phyloP scores from a whole-genome alignment of 2,329 filamentous ascomycete species.

The Pseudocercospora fijiensis region DNA sequence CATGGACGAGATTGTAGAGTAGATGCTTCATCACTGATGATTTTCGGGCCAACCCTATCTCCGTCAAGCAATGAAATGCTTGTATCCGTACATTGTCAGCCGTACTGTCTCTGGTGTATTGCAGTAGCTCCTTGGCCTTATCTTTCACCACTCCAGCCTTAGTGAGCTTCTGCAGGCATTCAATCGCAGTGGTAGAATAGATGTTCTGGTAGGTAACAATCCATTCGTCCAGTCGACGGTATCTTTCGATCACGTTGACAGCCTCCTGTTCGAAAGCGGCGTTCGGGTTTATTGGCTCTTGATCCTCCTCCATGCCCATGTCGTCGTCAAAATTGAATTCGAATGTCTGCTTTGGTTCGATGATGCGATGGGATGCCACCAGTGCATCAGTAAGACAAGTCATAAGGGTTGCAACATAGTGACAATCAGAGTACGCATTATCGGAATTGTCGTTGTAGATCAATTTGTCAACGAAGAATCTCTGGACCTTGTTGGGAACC shows the following conservation, averaged over 20 bases:
- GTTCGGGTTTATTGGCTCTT: conserved; percentile 46
- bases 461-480: conserved; percentile 83
- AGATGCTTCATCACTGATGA: conserved; percentile 57
- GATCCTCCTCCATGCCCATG: conserved; percentile 50
- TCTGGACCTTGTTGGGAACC: conserved; percentile 74
- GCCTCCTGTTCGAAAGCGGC: conserved; percentile 56
- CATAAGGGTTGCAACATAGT: conserved; percentile 83
- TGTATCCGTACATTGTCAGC: conserved; percentile 60
- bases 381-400: conserved; percentile 58
- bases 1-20: conserved; percentile 56
- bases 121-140: conserved; percentile 58
- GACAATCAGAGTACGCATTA: conserved; percentile 83
- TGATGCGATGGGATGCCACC: conserved; percentile 39
- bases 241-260: conserved; percentile 61
- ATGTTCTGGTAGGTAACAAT: conserved; percentile 65
- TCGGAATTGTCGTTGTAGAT: conserved; percentile 92
- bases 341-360: conserved; percentile 28
- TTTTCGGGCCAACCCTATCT: conserved; percentile 54
- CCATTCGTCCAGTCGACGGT: conserved; percentile 66
- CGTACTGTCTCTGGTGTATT: conserved; percentile 60
- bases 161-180: conserved; percentile 58
- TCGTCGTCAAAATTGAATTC: conserved; percentile 46
- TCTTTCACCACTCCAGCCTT: conserved; percentile 54
- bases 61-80: conserved; percentile 59
- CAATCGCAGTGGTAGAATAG: conserved; percentile 60